phyloP scores from a whole-genome alignment of 2,329 filamentous ascomycete species.

The Botrytis fabae region DNA sequence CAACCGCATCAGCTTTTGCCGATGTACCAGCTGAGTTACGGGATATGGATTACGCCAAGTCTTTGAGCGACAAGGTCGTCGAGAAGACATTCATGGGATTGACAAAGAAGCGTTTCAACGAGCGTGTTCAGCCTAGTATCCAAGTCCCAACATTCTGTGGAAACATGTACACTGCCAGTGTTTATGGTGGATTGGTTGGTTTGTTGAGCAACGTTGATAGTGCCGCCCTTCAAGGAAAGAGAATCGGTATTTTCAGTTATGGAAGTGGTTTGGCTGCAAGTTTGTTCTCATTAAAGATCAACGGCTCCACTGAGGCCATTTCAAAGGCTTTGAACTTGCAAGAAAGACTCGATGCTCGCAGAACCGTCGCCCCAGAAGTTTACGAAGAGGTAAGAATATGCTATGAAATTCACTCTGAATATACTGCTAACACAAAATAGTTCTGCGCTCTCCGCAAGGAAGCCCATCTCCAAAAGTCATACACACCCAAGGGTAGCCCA shows the following conservation, averaged over 20 bases:
- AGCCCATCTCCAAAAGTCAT: constrained; percentile 80
- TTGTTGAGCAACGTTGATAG: constrained; percentile 58
- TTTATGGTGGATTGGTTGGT: constrained; percentile 56
- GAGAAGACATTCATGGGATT: constrained; percentile 86
- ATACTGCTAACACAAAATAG: constrained; percentile 45
- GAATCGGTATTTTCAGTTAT: constrained; percentile 62
- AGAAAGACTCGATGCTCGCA: constrained; percentile 64
- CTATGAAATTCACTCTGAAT: background rate
- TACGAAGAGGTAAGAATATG: constrained; percentile 68
- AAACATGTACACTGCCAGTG: constrained; percentile 64
- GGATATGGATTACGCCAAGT: constrained; percentile 77
- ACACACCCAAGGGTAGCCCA: constrained; percentile 65
- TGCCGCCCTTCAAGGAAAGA: constrained; percentile 54
- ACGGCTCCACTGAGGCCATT: constrained; percentile 68
- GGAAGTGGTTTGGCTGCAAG: constrained; percentile 71
- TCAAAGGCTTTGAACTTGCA: constrained; percentile 69
- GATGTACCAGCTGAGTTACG: constrained; percentile 75
- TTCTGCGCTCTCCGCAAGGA: constrained; percentile 81
- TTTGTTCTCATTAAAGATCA: constrained; percentile 71
- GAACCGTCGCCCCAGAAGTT: constrained; percentile 65
- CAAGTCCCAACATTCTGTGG: constrained; percentile 75
- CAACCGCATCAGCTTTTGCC: constrained; percentile 65
- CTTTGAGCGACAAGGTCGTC: constrained; percentile 75
- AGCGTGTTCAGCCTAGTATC: constrained; percentile 72
- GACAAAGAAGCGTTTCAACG: constrained; percentile 80